Percentiles rank a stretch among this genome's conserved stretches.
phyloP scores from a whole-genome alignment of 139 green algal genomes.

The Gonium pectorale region DNA sequence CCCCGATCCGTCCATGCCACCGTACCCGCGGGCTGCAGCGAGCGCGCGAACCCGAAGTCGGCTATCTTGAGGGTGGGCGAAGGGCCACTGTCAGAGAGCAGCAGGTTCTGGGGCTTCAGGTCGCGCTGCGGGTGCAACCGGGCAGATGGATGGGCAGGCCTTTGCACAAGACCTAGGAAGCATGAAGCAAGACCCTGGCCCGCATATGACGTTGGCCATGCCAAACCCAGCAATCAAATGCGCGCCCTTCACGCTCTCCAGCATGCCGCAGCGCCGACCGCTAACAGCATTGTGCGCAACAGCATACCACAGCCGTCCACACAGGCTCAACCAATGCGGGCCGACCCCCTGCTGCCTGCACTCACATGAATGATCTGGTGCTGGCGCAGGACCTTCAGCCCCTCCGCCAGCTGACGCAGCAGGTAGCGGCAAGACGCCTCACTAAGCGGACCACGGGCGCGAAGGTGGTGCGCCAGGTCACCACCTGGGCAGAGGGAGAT shows the following conservation, averaged over 20 bases:
- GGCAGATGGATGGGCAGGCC: too few relatives aligned
- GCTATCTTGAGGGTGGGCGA: constrained; percentile 92
- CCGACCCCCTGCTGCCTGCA: too few relatives aligned
- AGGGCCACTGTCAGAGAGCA: constrained; percentile 72
- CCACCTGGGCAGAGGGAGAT: constrained; percentile 69
- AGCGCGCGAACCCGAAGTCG: constrained; percentile 98
- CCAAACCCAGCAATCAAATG: too few relatives aligned
- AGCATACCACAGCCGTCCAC: too few relatives aligned
- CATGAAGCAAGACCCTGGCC: too few relatives aligned
- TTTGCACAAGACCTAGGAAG: too few relatives aligned
- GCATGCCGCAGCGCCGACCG: too few relatives aligned
- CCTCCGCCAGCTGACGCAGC: constrained; percentile 88
- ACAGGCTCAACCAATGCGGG: too few relatives aligned
- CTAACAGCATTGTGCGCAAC: too few relatives aligned
- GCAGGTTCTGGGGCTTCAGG: constrained; percentile 98
- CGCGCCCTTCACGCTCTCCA: too few relatives aligned
- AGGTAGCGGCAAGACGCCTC: constrained; percentile 82
- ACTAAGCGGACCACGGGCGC: constrained; percentile 60
- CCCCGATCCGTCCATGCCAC: constrained; percentile 61
- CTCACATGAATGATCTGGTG: constrained; percentile 92
- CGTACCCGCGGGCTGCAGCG: constrained; percentile 67
- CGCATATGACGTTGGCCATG: too few relatives aligned
- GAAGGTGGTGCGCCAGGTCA: constrained; percentile 89
- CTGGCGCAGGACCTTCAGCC: constrained; percentile 85
- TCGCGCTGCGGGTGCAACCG: constrained; percentile 78